Conservation (phyloP, 139 green algal genomes). For the Micractinium conductrix region DNA sequence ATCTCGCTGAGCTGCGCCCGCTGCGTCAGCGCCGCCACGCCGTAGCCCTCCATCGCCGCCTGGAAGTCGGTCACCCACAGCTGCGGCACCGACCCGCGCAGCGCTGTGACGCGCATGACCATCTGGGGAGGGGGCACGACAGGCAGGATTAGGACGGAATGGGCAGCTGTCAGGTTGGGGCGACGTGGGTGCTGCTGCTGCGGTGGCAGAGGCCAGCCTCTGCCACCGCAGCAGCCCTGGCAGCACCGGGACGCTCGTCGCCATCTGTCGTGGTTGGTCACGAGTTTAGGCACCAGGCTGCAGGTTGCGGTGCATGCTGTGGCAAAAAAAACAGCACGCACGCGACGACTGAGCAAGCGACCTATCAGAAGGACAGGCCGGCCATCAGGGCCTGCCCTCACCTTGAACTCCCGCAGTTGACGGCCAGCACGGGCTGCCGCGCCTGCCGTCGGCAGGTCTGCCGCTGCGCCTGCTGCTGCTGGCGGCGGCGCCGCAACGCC, state of each 20-base stretch:
- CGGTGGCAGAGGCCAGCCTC: neutral
- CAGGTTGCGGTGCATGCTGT: neutral
- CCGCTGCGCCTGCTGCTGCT: neutral
- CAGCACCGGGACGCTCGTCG: neutral
- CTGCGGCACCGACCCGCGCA: constrained; percentile 67
- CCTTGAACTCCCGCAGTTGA: neutral
- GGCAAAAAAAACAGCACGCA: neutral
- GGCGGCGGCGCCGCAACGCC: neutral
- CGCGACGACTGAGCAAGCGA: neutral
- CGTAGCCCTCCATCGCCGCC: constrained; percentile 56
- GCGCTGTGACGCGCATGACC: constrained; percentile 62
- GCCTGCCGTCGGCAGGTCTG: neutral
- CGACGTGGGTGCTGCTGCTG: too few relatives aligned
- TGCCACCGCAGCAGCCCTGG: neutral
- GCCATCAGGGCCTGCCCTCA: neutral
- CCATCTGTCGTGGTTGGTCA: neutral
- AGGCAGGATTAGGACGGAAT: neutral
- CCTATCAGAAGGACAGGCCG: neutral
- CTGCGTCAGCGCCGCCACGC: constrained; percentile 66
- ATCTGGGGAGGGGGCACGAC: constrained; percentile 27
- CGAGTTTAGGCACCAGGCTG: neutral
- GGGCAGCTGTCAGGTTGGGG: neutral
- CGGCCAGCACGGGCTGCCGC: neutral
- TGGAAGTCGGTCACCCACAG: constrained; percentile 78
- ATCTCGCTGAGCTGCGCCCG: constrained; percentile 72